Base-by-base conservation (phyloP, 2,329 filamentous ascomycete genomes). In the Beauveria scarabaeidicola region DNA sequence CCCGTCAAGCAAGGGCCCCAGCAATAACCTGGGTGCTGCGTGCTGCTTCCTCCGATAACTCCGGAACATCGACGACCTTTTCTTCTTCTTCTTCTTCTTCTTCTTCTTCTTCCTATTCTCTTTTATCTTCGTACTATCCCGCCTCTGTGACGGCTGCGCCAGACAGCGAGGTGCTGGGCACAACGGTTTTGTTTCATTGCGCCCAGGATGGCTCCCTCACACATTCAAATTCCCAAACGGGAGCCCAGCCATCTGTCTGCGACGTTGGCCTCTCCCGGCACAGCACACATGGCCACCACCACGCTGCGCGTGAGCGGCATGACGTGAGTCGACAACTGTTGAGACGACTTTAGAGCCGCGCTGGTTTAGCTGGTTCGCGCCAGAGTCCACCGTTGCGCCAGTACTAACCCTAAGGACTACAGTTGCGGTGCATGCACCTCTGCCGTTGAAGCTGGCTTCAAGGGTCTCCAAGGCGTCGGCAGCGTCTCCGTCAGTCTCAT, bases 401-500 rank as follows among this genome's bases (percentile, higher is more conserved):
- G 77, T 63, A 77, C 66, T 41, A 32, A 54, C 25, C 25, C 46
- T 32, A 41, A 81, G 78, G 27, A 23, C 81, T 78, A 82, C 80
- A 85, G 82, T 64, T 99, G 94, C 76, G 92, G 93, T 70, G 88
- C 93, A 66, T 99, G 94, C 72, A 97, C 93, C 29, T 95, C 92
- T 48, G 88, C 94, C n/a, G 88, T 99, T 66, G 93, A 97, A 79
- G 84, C 88, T 61, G 94, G 89, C 65, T 96, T 99, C 76, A 88
- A 90, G 68, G 84, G 83, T 65, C 82, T 96, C 5, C 80, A 88
- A 43, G 93, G 94, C 58, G 86, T 94, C 10, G 89, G 88, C 63
- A 91, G 82, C 66, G 91, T 97, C 61, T 95, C 91, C 10, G 89
- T 99, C 67, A 96, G 91, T 71, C 78, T 99, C 67, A 89, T 97